Evolutionary conservation across 352 stramenopile species (phyloP), one percentile per base, ranked within the genome.

Genomic region (Thalassiosira mediterranea): DNA sequence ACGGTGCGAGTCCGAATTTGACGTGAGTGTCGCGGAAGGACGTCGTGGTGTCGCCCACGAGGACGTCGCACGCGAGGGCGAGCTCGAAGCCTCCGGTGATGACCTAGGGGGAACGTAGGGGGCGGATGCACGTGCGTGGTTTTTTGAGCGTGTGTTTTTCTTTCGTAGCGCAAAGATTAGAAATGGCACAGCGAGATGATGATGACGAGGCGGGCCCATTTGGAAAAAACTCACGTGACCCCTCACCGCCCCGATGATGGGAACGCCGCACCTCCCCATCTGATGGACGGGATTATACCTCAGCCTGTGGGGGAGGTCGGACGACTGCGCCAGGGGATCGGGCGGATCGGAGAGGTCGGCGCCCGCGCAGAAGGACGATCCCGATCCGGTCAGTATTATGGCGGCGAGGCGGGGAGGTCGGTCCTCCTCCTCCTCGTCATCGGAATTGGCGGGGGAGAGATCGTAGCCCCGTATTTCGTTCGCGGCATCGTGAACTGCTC

Each of bases 81-180:
- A 86, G 46, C 76, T 86, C 78, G 57, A 86, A 83, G 44, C 78
- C 78, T 53, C 78, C 78, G 0, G 78, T 86, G 28, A 86, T 83
- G 11, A 72, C n/a, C n/a, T n/a, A n/a, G n/a, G n/a, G n/a, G n/a
- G n/a, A n/a, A n/a, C n/a, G n/a, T n/a, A n/a, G n/a, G n/a, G n/a
- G n/a, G n/a, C n/a, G n/a, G n/a, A n/a, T n/a, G n/a, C n/a, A n/a
- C n/a, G n/a, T n/a, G n/a, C n/a, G n/a, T n/a, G n/a, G n/a, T n/a
- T n/a, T n/a, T n/a, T n/a, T n/a, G n/a, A n/a, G n/a, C n/a, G n/a
- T n/a, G n/a, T n/a, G n/a, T n/a, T n/a, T n/a, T n/a, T n/a, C n/a
- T n/a, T n/a, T n/a, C n/a, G n/a, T n/a, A n/a, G n/a, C n/a, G n/a
- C n/a, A n/a, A n/a, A n/a, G n/a, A n/a, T n/a, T n/a, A n/a, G n/a